These are phyloP conservation scores for Brassica balearica DNA, from an alignment of 441 rosid species.

Conservation along the genomic window DNA sequence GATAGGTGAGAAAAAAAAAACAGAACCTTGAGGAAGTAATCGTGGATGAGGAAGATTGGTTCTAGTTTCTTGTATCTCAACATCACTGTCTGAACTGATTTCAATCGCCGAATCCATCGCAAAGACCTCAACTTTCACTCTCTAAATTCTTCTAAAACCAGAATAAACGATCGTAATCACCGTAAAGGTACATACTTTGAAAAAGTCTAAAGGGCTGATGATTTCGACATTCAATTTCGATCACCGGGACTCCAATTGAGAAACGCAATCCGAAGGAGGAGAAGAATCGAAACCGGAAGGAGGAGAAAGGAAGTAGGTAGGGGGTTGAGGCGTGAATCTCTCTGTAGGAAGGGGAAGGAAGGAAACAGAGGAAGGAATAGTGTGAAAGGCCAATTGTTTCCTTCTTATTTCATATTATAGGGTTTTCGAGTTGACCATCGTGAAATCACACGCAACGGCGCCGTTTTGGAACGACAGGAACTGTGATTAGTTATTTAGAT, in stretches of 20 bases:
- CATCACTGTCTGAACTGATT: constrained; percentile 72
- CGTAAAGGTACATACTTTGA: constrained; percentile 22
- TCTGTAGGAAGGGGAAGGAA: constrained; percentile 1
- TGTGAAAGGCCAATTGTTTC: constrained; percentile 20
- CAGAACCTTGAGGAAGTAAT: constrained; percentile 34
- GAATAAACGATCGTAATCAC: neutral
- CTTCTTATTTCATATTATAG: neutral
- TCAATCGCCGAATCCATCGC: constrained; percentile 49
- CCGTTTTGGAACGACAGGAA: constrained; percentile 23
- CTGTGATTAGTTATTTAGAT: constrained; percentile 12
- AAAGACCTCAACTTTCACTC: constrained; percentile 28
- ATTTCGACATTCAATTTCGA: neutral
- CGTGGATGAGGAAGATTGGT: constrained; percentile 38
- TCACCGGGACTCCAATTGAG: no score
- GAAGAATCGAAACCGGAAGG: constrained; percentile 10
- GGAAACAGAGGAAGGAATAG: constrained; percentile 18
- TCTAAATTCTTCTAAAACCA: neutral
- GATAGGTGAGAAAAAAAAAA: constrained; percentile 7
- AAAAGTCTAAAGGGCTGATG: neutral
- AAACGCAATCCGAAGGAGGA: constrained; percentile 9
- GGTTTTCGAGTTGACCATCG: constrained; percentile 35
- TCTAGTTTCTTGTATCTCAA: constrained; percentile 45
- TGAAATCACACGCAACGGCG: constrained; percentile 11
- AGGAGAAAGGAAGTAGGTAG: neutral
- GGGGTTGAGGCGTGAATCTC: constrained; percentile 15